Conservation (phyloP, 345 rosid species). For the Gynandropsis gynandra region DNA sequence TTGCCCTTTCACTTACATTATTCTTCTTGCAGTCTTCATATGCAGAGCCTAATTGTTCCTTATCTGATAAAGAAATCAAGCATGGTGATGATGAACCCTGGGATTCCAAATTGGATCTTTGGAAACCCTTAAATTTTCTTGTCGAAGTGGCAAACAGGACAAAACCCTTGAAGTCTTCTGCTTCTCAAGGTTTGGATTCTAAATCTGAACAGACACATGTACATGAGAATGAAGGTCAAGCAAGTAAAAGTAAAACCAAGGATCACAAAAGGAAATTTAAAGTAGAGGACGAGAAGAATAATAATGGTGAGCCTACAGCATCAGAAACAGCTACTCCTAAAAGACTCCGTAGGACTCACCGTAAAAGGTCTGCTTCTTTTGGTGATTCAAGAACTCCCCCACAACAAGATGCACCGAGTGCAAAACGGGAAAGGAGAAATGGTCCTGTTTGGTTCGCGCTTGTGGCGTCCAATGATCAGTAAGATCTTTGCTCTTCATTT, state of each 20-base stretch:
- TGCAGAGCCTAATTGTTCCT: slow-evolving; percentile 43
- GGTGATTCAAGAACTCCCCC: slow-evolving; percentile 49
- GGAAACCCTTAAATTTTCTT: slow-evolving; percentile 90
- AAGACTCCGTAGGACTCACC: slow-evolving; percentile 55
- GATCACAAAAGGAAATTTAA: slow-evolving; percentile 40
- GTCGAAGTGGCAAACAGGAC: slow-evolving; percentile 93
- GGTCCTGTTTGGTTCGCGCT: slow-evolving; percentile 94
- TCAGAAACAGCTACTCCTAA: slow-evolving; percentile 50
- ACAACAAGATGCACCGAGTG: slow-evolving; percentile 43
- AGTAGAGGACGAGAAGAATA: slow-evolving; percentile 41
- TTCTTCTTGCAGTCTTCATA: slow-evolving; percentile 32
- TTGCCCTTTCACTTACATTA: slow-evolving; percentile 1
- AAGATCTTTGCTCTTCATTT: slow-evolving; percentile 30
- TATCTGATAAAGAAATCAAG: slow-evolving; percentile 29
- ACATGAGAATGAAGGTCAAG: slow-evolving; percentile 32
- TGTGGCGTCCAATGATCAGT: slow-evolving; percentile 83
- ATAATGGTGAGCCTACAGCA: slow-evolving; percentile 39
- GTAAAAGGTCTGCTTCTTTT: slow-evolving; percentile 42
- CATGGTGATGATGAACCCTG: slow-evolving; percentile 40
- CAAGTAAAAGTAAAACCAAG: slow-evolving; percentile 42
- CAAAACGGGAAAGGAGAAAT: slow-evolving; percentile 46
- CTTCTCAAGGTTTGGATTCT: slow-evolving; percentile 44
- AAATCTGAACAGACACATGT: slow-evolving; percentile 34
- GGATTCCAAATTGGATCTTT: slow-evolving; percentile 57
- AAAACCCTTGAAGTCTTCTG: slow-evolving; percentile 55